These are phyloP conservation scores for Boechera divaricarpa DNA, from an alignment of 345 rosid species.

Conservation along the genomic window DNA sequence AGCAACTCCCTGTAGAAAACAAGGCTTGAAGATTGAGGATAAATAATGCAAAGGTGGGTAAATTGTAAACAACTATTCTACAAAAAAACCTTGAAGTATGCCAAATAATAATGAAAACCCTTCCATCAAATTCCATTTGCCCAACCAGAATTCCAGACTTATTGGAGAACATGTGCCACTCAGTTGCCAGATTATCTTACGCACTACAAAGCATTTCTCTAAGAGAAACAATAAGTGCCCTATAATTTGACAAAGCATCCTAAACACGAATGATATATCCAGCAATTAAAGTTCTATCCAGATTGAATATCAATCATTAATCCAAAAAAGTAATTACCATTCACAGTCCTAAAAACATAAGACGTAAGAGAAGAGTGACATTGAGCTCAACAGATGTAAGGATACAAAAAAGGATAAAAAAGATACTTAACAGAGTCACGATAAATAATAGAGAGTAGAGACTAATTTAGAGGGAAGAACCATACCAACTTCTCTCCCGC, in stretches of 20 bases:
- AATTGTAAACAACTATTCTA: constrained; percentile 23
- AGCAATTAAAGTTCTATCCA: constrained; percentile 5
- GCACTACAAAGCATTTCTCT: constrained; percentile 25
- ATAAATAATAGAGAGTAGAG: constrained; percentile 6
- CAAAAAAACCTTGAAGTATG: background rate
- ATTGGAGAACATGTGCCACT: constrained; percentile 12
- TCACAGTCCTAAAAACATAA: constrained; percentile 22
- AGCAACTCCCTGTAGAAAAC: constrained; percentile 64
- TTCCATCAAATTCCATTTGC: constrained; percentile 28
- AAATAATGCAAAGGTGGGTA: constrained; percentile 18
- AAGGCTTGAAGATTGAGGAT: constrained; percentile 9
- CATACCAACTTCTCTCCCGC: constrained; percentile 71
- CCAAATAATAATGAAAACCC: constrained; percentile 19
- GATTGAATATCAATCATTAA: background rate
- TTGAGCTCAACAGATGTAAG: constrained; percentile 21
- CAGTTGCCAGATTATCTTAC: constrained; percentile 12
- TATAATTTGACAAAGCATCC: background rate
- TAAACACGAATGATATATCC: constrained; percentile 17
- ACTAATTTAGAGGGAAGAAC: constrained; percentile 21
- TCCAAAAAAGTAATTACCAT: background rate
- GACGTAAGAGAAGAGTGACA: constrained; percentile 18
- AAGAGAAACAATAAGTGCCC: constrained; percentile 15
- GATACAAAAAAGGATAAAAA: constrained; percentile 1
- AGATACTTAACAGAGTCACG: constrained; percentile 14
- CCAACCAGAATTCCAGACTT: constrained; percentile 10